phyloP scores from a whole-genome alignment of 108 stramenopile species.

The Cyclotella kingstonii region DNA sequence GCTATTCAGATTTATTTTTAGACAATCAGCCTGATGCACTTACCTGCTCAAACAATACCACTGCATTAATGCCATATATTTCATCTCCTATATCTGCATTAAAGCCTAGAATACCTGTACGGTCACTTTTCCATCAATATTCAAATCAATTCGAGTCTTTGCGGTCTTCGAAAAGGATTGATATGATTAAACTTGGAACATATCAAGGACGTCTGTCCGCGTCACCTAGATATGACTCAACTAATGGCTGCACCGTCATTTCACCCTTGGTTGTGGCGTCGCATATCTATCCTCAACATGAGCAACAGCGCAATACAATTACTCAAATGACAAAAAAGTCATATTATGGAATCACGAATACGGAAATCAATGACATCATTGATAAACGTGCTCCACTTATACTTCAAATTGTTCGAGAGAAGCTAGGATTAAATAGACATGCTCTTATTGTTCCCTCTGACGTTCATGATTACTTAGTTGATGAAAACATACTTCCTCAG shows the following conservation, averaged over 20 bases:
- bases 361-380: slow-evolving; percentile 63
- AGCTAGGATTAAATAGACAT: slow-evolving; percentile 63
- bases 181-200: slow-evolving; percentile 60
- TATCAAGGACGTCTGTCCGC: slow-evolving; percentile 72
- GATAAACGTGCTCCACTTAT: slow-evolving; percentile 68
- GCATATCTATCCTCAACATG: slow-evolving; percentile 34
- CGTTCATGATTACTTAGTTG: slow-evolving; percentile 89
- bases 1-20: slow-evolving; percentile 36
- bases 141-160: slow-evolving; percentile 33
- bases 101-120: slow-evolving; percentile 17
- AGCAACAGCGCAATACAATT: not conserved
- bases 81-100: slow-evolving; percentile 12
- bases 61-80: slow-evolving; percentile 9
- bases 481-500: slow-evolving; percentile 73
- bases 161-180: slow-evolving; percentile 49
- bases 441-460: slow-evolving; percentile 89
- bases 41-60: not conserved
- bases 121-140: slow-evolving; percentile 8
- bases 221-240: slow-evolving; percentile 51
- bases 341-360: slow-evolving; percentile 54
- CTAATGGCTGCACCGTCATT: slow-evolving; percentile 90
- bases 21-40: slow-evolving; percentile 25
- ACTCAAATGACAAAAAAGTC: slow-evolving; percentile 34
- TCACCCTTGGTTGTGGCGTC: slow-evolving; percentile 74
- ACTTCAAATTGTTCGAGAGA: slow-evolving; percentile 60